Conservation (phyloP, 176 grass and related monocot genomes). For the Rhynchospora tenuis region DNA sequence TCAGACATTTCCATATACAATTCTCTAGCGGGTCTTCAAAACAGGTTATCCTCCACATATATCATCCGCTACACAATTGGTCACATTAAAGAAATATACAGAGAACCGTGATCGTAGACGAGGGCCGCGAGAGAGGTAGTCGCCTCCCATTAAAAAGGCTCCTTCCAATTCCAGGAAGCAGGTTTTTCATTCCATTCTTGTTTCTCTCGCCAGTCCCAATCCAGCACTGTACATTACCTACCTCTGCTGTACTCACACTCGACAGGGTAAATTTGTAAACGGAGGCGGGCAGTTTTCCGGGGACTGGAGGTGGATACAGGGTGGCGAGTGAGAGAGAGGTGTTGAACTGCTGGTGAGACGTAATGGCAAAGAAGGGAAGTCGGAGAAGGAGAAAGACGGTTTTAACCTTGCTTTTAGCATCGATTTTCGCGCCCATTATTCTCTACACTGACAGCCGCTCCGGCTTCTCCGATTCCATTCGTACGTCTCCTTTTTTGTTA, state of each 20-base stretch:
- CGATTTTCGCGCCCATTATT: constrained; percentile 71
- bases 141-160: not conserved
- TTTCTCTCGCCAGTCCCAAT: not conserved
- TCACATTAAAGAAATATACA: not conserved
- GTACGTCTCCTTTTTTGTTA: constrained; percentile 22
- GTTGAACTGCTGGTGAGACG: not conserved
- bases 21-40: not conserved
- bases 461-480: constrained; percentile 27
- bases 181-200: not conserved
- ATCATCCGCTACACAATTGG: not conserved
- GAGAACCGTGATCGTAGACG: not conserved
- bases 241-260: not conserved
- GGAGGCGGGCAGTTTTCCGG: not conserved
- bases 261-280: not conserved
- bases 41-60: not conserved
- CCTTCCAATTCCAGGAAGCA: no score
- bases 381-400: constrained; percentile 29
- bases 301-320: not conserved
- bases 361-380: constrained; percentile 15
- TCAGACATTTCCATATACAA: not conserved
- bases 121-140: not conserved
- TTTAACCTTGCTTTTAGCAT: constrained; percentile 50
- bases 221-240: not conserved
- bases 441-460: constrained; percentile 43
- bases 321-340: not conserved